A percentile compares a stretch with the other conserved stretches of the same genome.
Conservation (phyloP, 2,329 filamentous ascomycete genomes). For the Lecanicillium sp. region DNA sequence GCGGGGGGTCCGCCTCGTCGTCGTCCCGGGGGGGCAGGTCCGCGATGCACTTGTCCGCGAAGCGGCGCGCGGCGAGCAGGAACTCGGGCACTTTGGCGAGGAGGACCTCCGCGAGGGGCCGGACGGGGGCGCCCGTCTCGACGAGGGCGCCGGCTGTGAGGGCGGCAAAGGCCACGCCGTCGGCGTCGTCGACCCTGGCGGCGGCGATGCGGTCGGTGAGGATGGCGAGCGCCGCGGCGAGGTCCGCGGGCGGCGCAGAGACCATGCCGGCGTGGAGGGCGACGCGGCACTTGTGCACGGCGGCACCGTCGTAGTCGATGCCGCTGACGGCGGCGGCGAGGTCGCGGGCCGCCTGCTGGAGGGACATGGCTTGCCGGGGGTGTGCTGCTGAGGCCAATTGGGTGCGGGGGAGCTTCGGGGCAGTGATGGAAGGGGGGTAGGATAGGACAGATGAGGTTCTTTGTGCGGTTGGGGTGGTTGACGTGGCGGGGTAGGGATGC, state of each 20-base stretch:
- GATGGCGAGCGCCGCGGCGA: neutral
- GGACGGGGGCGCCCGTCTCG: constrained; percentile 2
- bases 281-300: constrained; percentile 8
- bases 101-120: neutral
- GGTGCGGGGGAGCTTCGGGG: too few relatives aligned
- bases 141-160: constrained; percentile 8
- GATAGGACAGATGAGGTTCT: too few relatives aligned
- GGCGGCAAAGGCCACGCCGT: constrained; percentile 7
- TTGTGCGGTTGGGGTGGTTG: neutral
- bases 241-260: neutral
- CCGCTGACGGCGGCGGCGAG: constrained; percentile 7
- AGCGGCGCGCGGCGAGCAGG: constrained; percentile 3
- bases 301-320: constrained; percentile 11
- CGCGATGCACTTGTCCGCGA: constrained; percentile 3
- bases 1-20: neutral
- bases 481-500: neutral
- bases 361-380: neutral
- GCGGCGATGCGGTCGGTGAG: constrained; percentile 3
- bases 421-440: too few relatives aligned
- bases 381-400: too few relatives aligned
- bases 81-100: neutral
- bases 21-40: neutral
- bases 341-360: constrained; percentile 10
- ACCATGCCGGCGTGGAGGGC: constrained; percentile 6
- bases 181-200: constrained; percentile 5